Conservation (phyloP, 768 basidiomycete species). For the Rhodosporidiobolus odoratus region DNA sequence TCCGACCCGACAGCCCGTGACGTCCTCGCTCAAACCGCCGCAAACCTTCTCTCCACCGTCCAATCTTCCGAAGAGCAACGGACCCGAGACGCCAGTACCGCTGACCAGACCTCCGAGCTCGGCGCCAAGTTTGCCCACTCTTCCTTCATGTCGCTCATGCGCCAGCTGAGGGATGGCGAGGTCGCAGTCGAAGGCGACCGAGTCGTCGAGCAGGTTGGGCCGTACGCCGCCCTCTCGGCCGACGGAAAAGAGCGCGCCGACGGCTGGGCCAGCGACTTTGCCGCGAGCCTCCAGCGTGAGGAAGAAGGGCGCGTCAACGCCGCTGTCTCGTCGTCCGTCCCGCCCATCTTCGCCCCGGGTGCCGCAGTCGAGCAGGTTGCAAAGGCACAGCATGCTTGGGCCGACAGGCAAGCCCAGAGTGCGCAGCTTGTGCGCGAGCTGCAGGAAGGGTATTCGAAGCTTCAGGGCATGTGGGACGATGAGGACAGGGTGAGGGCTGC, state of each 20-base stretch:
- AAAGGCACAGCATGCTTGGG: slow-evolving; percentile 25
- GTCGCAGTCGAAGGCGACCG: slow-evolving; percentile 71
- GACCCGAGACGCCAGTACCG: not conserved
- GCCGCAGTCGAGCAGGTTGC: slow-evolving; percentile 10
- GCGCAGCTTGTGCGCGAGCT: slow-evolving; percentile 7
- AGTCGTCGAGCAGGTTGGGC: slow-evolving; percentile 55
- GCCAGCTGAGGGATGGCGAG: slow-evolving; percentile 70
- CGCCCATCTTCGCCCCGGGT: slow-evolving; percentile 10
- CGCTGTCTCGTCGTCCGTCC: too few species aligned
- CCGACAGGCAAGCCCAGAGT: slow-evolving; percentile 6
- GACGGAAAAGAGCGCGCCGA: slow-evolving; percentile 35
- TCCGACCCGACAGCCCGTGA: slow-evolving; percentile 48
- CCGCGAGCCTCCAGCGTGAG: slow-evolving; percentile 23
- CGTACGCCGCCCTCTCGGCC: slow-evolving; percentile 44
- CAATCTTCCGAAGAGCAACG: slow-evolving; percentile 21
- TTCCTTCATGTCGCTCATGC: slow-evolving; percentile 79
- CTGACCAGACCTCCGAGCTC: slow-evolving; percentile 55
- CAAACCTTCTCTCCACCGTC: slow-evolving; percentile 68
- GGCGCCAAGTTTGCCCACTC: slow-evolving; percentile 83
- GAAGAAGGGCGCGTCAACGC: slow-evolving; percentile 26
- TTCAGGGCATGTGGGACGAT: slow-evolving; percentile 40
- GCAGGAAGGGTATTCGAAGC: slow-evolving; percentile 15
- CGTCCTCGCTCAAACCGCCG: slow-evolving; percentile 74
- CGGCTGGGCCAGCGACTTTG: slow-evolving; percentile 42
- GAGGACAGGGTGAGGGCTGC: slow-evolving; percentile 34